Percentiles rank a stretch among this genome's conserved stretches.
These are phyloP conservation scores for Metarhizium anisopliae DNA, from an alignment of 2,329 filamentous ascomycete genomes.

Conservation along the genomic window DNA sequence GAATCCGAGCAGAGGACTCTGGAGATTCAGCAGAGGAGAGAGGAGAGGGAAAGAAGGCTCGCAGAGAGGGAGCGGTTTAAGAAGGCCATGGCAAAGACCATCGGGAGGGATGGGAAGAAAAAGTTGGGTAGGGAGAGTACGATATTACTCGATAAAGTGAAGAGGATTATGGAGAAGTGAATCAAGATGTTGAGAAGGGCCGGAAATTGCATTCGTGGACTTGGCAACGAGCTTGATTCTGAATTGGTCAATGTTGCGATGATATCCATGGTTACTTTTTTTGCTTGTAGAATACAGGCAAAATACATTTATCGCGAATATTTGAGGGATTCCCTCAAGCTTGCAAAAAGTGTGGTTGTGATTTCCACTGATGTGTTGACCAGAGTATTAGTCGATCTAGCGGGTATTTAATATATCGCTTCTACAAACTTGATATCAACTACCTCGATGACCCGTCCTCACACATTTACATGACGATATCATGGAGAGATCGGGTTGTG, in stretches of 20 bases:
- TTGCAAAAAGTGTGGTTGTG: too few species aligned
- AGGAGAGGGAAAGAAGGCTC: conserved; percentile 55
- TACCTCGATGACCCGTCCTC: too few species aligned
- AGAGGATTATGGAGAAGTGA: conserved; percentile 30
- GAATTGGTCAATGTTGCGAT: background rate
- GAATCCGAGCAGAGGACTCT: conserved; percentile 32
- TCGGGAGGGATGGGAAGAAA: conserved; percentile 64
- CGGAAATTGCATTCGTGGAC: background rate
- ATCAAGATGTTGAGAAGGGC: background rate
- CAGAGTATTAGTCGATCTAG: too few species aligned
- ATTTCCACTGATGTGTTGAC: too few species aligned
- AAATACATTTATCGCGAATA: too few species aligned
- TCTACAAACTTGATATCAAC: too few species aligned
- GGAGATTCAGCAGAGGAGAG: conserved; percentile 39
- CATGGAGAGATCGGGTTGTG: too few species aligned
- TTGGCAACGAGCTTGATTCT: background rate
- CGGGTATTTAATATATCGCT: too few species aligned
- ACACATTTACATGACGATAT: too few species aligned
- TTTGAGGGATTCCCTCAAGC: too few species aligned
- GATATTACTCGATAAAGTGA: conserved; percentile 68
- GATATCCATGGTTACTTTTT: too few species aligned
- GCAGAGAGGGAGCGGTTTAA: conserved; percentile 58
- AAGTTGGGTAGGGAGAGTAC: conserved; percentile 76
- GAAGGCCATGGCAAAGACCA: conserved; percentile 64
- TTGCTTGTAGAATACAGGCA: too few species aligned